phyloP scores from a whole-genome alignment of 139 green algal species.

The Chlamydomonas sp. region DNA sequence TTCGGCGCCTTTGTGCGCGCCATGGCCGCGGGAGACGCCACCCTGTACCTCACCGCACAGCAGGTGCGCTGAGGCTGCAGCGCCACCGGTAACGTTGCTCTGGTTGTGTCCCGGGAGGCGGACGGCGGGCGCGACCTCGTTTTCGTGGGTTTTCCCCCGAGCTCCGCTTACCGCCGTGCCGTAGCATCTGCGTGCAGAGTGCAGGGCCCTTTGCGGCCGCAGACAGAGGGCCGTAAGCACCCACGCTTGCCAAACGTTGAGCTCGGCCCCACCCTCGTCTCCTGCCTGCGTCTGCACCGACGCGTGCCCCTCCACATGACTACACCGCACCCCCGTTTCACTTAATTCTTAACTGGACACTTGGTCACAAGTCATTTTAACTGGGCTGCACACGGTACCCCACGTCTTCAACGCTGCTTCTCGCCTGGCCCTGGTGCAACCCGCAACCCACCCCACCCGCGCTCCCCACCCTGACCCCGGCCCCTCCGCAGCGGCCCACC shows the following conservation, averaged over 20 bases:
- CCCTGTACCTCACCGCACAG: constrained; percentile 83
- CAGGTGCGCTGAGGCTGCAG: constrained; percentile 38
- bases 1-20: constrained; percentile 66
- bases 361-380: background rate
- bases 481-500: constrained; percentile 46
- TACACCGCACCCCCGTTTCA: background rate
- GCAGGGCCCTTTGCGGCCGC: too few relatives aligned
- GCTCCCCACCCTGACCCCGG: background rate
- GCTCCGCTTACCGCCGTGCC: background rate
- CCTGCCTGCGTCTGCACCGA: too few relatives aligned
- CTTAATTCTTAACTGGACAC: background rate
- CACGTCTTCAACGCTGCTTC: background rate
- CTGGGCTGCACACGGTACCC: background rate
- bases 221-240: too few relatives aligned
- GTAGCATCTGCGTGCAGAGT: background rate
- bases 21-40: constrained; percentile 57
- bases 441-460: background rate
- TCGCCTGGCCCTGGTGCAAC: background rate
- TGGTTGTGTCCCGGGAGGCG: too few relatives aligned
- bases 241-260: too few relatives aligned
- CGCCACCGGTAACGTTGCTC: background rate
- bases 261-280: too few relatives aligned
- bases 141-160: background rate
- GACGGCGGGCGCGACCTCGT: too few relatives aligned
- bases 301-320: too few relatives aligned